Evolutionary conservation across 2,329 filamentous ascomycete genomes (phyloP).

Genomic region (Fusarium subglutinans): DNA sequence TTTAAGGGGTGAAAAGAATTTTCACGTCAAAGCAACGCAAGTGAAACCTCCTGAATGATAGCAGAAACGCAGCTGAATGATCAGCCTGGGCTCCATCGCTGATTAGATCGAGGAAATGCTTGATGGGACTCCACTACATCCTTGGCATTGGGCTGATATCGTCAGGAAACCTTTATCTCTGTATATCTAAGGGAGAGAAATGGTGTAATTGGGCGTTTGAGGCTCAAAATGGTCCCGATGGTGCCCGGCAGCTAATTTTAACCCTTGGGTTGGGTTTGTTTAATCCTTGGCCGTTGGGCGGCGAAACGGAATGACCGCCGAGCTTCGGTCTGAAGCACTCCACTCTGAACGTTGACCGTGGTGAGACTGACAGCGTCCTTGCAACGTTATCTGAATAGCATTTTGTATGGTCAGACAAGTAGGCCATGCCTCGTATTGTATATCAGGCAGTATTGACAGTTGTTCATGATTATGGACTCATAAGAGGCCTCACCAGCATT

Average conservation of each 20-base stretch:
- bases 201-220: conserved; percentile 9
- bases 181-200: neutral
- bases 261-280: conserved; percentile 23
- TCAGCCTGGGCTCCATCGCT: neutral
- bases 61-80: neutral
- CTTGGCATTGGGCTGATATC: neutral
- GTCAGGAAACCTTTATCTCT: neutral
- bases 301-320: conserved; percentile 27
- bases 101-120: neutral
- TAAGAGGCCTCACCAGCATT: conserved; percentile 17
- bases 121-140: neutral
- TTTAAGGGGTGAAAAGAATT: neutral
- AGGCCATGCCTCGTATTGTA: neutral
- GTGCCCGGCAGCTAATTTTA: conserved; percentile 28
- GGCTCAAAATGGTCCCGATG: conserved; percentile 7
- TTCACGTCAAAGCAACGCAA: neutral
- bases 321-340: conserved; percentile 9
- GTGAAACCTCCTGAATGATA: neutral
- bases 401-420: neutral
- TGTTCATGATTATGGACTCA: neutral
- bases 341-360: conserved; percentile 11
- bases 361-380: neutral
- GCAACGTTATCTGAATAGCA: neutral
- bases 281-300: conserved; percentile 23
- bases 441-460: neutral